Percentiles rank a stretch among this genome's conserved stretches.
Conservation (phyloP, 495 filamentous ascomycete genomes). For the Terfezia claveryi region DNA sequence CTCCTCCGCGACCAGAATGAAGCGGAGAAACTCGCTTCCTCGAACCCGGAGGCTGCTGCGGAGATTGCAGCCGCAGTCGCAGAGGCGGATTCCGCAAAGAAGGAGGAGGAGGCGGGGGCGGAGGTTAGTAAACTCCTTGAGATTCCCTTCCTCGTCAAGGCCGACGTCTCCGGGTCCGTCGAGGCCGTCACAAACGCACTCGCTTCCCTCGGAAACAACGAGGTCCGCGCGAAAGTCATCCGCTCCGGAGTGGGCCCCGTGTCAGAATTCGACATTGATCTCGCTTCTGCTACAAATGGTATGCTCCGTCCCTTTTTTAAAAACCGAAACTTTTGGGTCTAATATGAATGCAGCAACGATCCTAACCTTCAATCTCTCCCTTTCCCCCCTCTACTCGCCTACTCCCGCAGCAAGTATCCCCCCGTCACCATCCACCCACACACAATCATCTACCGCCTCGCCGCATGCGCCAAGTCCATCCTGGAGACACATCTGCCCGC, state of each 20-base stretch:
- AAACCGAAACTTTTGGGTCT: too few species aligned
- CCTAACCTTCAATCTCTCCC: conserved; percentile 64
- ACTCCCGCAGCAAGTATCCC: conserved; percentile 39
- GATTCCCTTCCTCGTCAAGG: conserved; percentile 75
- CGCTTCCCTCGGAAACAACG: conserved; percentile 53
- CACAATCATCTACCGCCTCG: conserved; percentile 79
- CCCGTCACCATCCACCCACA: conserved; percentile 56
- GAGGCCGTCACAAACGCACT: conserved; percentile 68
- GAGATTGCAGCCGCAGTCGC: conserved; percentile 4
- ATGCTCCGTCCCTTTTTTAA: not conserved
- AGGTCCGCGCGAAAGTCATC: conserved; percentile 56
- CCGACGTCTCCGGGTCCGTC: conserved; percentile 77
- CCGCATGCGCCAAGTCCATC: conserved; percentile 53
- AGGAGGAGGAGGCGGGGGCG: not conserved
- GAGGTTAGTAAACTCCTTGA: conserved; percentile 22
- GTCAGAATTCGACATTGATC: conserved; percentile 72
- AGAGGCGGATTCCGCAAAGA: conserved; percentile 4
- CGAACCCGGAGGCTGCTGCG: conserved; percentile 1
- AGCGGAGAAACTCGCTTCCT: conserved; percentile 16
- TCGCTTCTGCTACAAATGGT: conserved; percentile 46
- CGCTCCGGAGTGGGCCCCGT: conserved; percentile 57
- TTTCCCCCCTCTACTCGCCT: conserved; percentile 42
- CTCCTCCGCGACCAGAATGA: conserved; percentile 26
- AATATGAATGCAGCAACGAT: conserved; percentile 26
- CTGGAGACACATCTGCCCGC: conserved; percentile 48